Conservation (phyloP, 2,329 filamentous ascomycete species). For the Fusarium transvaalense region DNA sequence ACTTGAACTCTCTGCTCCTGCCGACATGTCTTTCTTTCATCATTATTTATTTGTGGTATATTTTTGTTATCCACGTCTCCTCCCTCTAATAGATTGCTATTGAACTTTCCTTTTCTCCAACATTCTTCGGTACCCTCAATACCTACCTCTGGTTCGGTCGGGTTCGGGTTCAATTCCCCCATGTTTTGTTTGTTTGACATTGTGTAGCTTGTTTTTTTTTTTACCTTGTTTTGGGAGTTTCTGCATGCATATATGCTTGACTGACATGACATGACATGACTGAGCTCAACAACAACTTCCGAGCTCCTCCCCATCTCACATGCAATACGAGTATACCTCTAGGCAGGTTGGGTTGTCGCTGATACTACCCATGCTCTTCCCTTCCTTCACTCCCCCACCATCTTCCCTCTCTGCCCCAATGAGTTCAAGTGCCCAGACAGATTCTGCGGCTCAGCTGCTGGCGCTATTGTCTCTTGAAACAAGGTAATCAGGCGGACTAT, state of each 20-base stretch:
- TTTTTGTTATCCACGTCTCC: neutral
- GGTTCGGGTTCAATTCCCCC: neutral
- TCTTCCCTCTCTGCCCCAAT: slow-evolving; percentile 26
- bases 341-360: neutral
- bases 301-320: slow-evolving; percentile 7
- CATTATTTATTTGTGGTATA: neutral
- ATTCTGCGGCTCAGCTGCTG: slow-evolving; percentile 28
- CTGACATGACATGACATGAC: slow-evolving; percentile 9
- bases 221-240: neutral
- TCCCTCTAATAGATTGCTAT: neutral
- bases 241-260: slow-evolving; percentile 4
- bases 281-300: slow-evolving; percentile 17
- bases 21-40: neutral
- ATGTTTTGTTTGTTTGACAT: neutral
- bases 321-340: slow-evolving; percentile 8
- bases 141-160: neutral
- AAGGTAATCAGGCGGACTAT: slow-evolving; percentile 20
- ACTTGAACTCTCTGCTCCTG: neutral
- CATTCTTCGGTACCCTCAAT: neutral
- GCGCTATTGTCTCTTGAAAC: slow-evolving; percentile 15
- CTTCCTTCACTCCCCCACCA: slow-evolving; percentile 17
- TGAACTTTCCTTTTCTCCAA: neutral
- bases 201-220: slow-evolving; percentile 12
- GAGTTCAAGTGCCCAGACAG: slow-evolving; percentile 16
- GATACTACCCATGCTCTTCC: slow-evolving; percentile 12